Evolutionary conservation across 2,329 filamentous ascomycete genomes (phyloP).

Genomic region (Leptographium radiaticola): DNA sequence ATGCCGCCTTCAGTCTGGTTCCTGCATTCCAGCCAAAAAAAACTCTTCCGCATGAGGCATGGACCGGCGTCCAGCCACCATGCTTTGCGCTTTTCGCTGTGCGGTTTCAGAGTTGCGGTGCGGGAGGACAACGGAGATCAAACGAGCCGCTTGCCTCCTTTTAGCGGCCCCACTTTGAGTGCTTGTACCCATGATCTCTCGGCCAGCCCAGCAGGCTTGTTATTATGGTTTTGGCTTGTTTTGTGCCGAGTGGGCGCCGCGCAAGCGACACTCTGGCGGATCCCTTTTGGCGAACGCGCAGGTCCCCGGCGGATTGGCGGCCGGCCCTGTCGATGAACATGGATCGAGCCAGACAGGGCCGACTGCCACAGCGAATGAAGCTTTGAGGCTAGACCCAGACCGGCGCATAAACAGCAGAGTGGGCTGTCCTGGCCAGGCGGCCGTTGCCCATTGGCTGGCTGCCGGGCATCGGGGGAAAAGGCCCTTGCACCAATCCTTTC

Average conservation of each 20-base stretch:
- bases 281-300: background rate
- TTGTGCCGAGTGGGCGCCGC: too few species aligned
- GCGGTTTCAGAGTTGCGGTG: slow-evolving; percentile 10
- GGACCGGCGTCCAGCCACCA: background rate
- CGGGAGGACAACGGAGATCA: slow-evolving; percentile 10
- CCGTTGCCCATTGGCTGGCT: background rate
- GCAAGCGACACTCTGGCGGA: background rate
- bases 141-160: slow-evolving; percentile 10
- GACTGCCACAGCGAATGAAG: background rate
- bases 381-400: background rate
- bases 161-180: background rate
- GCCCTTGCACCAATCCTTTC: background rate
- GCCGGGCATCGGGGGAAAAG: background rate
- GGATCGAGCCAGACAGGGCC: background rate
- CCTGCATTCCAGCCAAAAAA: background rate
- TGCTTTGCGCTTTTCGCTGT: background rate
- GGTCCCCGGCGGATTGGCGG: too few species aligned
- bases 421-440: background rate
- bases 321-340: background rate
- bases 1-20: background rate
- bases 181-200: background rate
- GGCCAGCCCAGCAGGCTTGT: background rate
- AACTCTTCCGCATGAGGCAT: too few species aligned
- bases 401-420: background rate
- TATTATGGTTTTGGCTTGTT: too few species aligned